Evolutionary conservation across 2,329 filamentous ascomycete species (phyloP), one percentile per base, ranked within the genome.

Genomic region (Apiospora malaysiana): DNA sequence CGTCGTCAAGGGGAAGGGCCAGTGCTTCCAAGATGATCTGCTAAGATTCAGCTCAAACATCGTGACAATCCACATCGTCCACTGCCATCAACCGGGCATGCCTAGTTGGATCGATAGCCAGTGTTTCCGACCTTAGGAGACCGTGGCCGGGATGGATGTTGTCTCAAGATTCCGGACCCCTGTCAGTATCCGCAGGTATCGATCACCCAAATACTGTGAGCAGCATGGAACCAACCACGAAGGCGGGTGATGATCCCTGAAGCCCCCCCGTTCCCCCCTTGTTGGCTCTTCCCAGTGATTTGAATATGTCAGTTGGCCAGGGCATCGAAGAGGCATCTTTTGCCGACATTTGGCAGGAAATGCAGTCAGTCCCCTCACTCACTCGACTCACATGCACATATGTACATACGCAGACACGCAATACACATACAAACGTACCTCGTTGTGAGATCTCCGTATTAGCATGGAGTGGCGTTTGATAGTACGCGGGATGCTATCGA

Each of bases 41-140:
- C 65, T 67, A 67, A 46, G 65, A 67, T 46, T 37, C 65, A 37
- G 43, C 65, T 67, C 65, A 67, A 67, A 67, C 65, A 67, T 45
- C n/a, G 23, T 46, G 23, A 46, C 14, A 67, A 43, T 32, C 65
- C 65, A 67, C 65, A 25, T 9, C 43, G 65, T 25, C 65, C 65
- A 46, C 65, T 25, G 43, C 65, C 25, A 67, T 46, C 65, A 27
- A 67, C 65, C 56, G 56, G 32, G 56, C 32, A 63, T 40, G 56
- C 8, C 56, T 40, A 63, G 27, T 63, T 63, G 56, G 56, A 63
- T 63, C 56, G 56, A 23, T 37, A 40, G 21, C 56, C 56, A 63
- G 32, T 63, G 32, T 63, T 63, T 63, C 21, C 56, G 32, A 63
- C 56, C 32, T 40, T 63, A 32, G 56, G 56, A 63, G 56, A 40